Evolutionary conservation across 2,329 filamentous ascomycete genomes (phyloP).

Genomic region (Sclerotinia borealis): DNA sequence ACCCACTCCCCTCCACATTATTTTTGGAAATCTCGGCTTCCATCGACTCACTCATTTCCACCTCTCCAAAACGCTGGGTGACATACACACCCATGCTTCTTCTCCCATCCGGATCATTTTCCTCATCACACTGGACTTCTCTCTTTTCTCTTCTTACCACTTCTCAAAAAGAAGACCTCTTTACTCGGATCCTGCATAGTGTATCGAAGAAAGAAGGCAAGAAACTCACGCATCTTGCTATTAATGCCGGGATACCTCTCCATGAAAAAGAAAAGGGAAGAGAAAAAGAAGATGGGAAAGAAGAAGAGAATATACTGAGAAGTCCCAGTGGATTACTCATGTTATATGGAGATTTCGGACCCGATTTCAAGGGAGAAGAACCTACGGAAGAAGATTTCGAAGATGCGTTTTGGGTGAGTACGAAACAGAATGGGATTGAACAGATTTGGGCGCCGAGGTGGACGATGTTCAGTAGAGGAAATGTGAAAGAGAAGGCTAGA

Average conservation of each 20-base stretch:
- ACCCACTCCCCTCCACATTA: conserved; percentile 21
- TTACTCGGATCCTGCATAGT: conserved; percentile 42
- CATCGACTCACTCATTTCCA: conserved; percentile 15
- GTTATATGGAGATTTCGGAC: conserved; percentile 70
- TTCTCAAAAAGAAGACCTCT: conserved; percentile 35
- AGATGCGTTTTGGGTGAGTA: conserved; percentile 69
- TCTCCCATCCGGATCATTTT: conserved; percentile 55
- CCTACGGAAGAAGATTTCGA: conserved; percentile 48
- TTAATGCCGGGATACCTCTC: conserved; percentile 56
- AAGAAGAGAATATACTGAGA: conserved; percentile 62
- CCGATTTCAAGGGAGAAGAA: conserved; percentile 27
- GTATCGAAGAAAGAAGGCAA: conserved; percentile 40
- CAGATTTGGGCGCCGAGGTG: conserved; percentile 85
- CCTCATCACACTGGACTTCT: conserved; percentile 29
- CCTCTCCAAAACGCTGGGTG: conserved; percentile 49
- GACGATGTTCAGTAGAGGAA: conserved; percentile 93
- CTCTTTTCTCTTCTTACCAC: conserved; percentile 5
- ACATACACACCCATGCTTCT: conserved; percentile 57
- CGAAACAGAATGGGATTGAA: conserved; percentile 69
- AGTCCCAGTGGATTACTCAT: conserved; percentile 65
- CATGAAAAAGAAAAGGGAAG: conserved; percentile 23
- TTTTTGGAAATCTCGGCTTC: conserved; percentile 17
- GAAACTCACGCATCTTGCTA: conserved; percentile 50
- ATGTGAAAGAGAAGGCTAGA: conserved; percentile 80
- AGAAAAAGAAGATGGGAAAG: conserved; percentile 10